Evolutionary conservation across 2,329 filamentous ascomycete genomes (phyloP).

Genomic region (Monascus ruber): DNA sequence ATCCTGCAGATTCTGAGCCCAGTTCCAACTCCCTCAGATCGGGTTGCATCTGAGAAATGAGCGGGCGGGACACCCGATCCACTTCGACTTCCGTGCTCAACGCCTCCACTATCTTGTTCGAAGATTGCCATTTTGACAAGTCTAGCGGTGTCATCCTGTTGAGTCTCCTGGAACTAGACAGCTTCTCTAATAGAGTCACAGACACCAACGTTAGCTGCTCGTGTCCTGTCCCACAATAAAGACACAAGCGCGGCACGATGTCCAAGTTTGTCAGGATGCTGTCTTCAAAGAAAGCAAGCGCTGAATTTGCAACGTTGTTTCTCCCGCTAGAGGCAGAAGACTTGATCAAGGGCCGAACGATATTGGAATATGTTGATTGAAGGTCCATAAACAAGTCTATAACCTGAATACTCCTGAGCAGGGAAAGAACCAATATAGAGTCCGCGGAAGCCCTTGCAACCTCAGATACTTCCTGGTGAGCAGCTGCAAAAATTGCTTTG

Average conservation of each 20-base stretch:
- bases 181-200: slow-evolving; percentile 69
- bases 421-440: slow-evolving; percentile 68
- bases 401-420: slow-evolving; percentile 71
- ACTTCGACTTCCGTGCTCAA: slow-evolving; percentile 71
- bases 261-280: slow-evolving; percentile 70
- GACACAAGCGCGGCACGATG: slow-evolving; percentile 69
- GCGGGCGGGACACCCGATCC: slow-evolving; percentile 63
- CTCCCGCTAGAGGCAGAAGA: slow-evolving; percentile 49
- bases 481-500: slow-evolving; percentile 61
- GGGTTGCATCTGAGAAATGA: slow-evolving; percentile 56
- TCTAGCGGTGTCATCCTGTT: slow-evolving; percentile 57
- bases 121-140: slow-evolving; percentile 50
- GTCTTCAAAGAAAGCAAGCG: slow-evolving; percentile 85
- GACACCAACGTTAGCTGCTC: slow-evolving; percentile 69
- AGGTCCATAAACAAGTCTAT: slow-evolving; percentile 73
- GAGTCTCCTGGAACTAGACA: slow-evolving; percentile 73
- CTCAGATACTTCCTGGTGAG: slow-evolving; percentile 63
- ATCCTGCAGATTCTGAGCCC: slow-evolving; percentile 58
- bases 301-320: slow-evolving; percentile 57
- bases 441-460: slow-evolving; percentile 62
- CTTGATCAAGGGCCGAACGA: slow-evolving; percentile 70
- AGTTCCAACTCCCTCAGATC: slow-evolving; percentile 61
- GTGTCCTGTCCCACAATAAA: slow-evolving; percentile 78
- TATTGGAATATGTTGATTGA: slow-evolving; percentile 81
- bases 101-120: slow-evolving; percentile 80